Conservation (phyloP, 345 rosid species). For the Syzygium aromaticum region DNA sequence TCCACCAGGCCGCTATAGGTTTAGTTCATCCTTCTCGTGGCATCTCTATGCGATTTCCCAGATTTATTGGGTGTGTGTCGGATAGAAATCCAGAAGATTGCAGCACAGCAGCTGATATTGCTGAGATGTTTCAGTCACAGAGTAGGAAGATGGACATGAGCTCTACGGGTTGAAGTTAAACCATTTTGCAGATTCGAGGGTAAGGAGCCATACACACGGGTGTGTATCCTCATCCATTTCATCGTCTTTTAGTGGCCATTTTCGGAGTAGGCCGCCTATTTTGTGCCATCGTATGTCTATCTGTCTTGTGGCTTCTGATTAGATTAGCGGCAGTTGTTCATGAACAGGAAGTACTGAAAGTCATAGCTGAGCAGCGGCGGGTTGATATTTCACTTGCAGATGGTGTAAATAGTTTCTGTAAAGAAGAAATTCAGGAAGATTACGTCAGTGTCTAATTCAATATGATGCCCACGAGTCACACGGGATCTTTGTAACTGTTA, state of each 20-base stretch:
- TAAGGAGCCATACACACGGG: not conserved
- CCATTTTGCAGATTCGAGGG: not conserved
- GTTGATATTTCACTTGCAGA: not conserved
- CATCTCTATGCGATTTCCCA: slow-evolving; percentile 79
- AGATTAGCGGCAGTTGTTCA: not conserved
- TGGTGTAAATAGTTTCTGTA: not conserved
- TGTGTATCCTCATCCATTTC: not conserved
- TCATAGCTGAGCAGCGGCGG: not conserved
- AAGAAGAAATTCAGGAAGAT: not conserved
- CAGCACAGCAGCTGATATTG: slow-evolving; percentile 57
- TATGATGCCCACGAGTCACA: not conserved
- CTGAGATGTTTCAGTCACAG: slow-evolving; percentile 69
- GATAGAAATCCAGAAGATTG: slow-evolving; percentile 74
- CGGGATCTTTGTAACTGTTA: not conserved
- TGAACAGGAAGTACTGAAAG: not conserved
- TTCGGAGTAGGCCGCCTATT: not conserved
- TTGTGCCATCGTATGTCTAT: not conserved
- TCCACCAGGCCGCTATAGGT: slow-evolving; percentile 73
- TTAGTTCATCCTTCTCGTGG: slow-evolving; percentile 74
- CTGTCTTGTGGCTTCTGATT: not conserved
- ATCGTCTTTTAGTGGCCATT: not conserved
- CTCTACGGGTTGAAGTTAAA: not conserved
- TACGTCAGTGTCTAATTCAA: not conserved
- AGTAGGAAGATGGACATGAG: slow-evolving; percentile 49
- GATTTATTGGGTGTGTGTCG: slow-evolving; percentile 31